Percentiles rank a stretch among this genome's conserved stretches.
These are phyloP conservation scores for Phytophthora crassamura DNA, from an alignment of 352 stramenopile species.

Conservation along the genomic window DNA sequence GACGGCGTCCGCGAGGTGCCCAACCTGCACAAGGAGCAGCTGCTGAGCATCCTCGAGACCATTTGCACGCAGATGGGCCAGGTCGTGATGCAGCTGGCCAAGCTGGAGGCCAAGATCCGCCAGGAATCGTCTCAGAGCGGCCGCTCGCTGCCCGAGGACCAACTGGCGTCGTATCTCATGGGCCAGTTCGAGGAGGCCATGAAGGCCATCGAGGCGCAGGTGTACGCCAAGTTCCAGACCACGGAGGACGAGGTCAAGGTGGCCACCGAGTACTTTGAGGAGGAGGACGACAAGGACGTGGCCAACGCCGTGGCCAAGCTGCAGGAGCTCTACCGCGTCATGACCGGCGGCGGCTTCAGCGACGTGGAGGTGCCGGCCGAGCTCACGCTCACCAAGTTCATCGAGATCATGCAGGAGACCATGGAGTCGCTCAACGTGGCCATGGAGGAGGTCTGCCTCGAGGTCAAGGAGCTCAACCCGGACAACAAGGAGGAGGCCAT, in stretches of 20 bases:
- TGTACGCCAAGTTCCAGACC: constrained; percentile 91
- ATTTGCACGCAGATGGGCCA: constrained; percentile 91
- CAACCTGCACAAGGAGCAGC: constrained; percentile 88
- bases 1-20: constrained; percentile 78
- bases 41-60: constrained; percentile 87
- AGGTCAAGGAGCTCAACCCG: constrained; percentile 88
- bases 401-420: constrained; percentile 91
- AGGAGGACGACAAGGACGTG: constrained; percentile 89
- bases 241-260: constrained; percentile 89
- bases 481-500: constrained; percentile 92
- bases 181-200: constrained; percentile 91
- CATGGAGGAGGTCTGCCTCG: constrained; percentile 89
- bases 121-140: constrained; percentile 89
- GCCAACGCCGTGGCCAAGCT: constrained; percentile 85
- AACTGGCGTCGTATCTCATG: constrained; percentile 90
- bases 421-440: constrained; percentile 91
- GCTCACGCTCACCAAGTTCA: constrained; percentile 88
- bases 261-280: constrained; percentile 89
- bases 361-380: constrained; percentile 85
- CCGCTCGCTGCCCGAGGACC: constrained; percentile 80
- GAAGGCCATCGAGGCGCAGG: constrained; percentile 90
- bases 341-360: constrained; percentile 83
- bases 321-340: constrained; percentile 89
- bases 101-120: constrained; percentile 89
- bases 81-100: constrained; percentile 90